Base-by-base conservation (phyloP, 768 basidiomycete species). In the Fistulinella prunicolor region DNA sequence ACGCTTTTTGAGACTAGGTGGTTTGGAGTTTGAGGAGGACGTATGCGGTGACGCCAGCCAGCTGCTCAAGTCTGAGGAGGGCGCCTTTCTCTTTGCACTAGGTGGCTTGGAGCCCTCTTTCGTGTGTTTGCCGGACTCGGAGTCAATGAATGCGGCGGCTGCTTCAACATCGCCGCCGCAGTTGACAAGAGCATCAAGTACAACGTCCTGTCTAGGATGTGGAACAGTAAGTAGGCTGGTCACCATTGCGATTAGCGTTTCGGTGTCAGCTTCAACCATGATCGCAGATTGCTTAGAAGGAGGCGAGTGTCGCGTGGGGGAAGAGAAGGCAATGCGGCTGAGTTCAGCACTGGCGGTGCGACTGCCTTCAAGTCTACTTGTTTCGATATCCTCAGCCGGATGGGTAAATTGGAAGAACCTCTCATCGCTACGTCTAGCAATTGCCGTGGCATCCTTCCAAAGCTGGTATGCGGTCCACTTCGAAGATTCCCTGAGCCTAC, bases 201-300 rank as follows among this genome's bases (percentile, higher is more conserved):
- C 73, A 7, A 62, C 56, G 19, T 68, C 65, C 36, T 74, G 71
- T 26, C 70, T 63, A 4, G 71, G 64, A 13, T 54, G 51, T 44
- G 62, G 62, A 21, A 44, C 46, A 41, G 58, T 47, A 14, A 88
- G 63, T 13, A 86, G 68, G 60, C 85, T 88, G 14, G 72, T 67
- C n/a, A 88, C 78, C 47, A 87, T 68, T 9, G 80, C 85, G 36
- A 90, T 70, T 28, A 89, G 72, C 7, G 72, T 79, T 24, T 90
- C 88, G 0, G 85, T 90, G 65, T 87, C 85, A 9, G 32, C 39
- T 24, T 54, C 59, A 7, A 44, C 54, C 66, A 69, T 69, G 35
- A 32, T 32, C 19, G 37, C 34, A 36, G 24, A n/a, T 38, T 45
- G 16, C 2, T 19, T 41, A 36, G 21, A n/a, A 14, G 28, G 21